A percentile compares a stretch with the other conserved stretches of the same genome.
Evolutionary conservation across 176 grass and related monocot species (phyloP).

Genomic region (Carex cristatella): DNA sequence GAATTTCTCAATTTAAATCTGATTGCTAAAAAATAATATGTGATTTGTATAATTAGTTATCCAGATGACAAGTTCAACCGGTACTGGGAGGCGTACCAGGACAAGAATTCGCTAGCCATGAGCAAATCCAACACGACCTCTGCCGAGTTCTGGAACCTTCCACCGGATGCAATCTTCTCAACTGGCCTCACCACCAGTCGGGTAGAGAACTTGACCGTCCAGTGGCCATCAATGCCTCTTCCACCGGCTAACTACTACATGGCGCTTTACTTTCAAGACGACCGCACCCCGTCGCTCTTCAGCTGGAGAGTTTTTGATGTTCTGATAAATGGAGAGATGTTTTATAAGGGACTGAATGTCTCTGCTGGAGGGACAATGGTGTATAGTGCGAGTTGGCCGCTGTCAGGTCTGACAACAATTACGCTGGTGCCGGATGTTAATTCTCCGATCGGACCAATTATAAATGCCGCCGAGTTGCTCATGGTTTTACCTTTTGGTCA

Average conservation of each 20-base stretch:
- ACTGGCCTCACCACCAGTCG: slow-evolving; percentile 41
- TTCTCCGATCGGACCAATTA: slow-evolving; percentile 71
- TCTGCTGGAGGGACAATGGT: slow-evolving; percentile 57
- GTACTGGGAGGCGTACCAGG: slow-evolving; percentile 62
- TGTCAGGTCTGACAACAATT: slow-evolving; percentile 61
- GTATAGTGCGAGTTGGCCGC: slow-evolving; percentile 41
- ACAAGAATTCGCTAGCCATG: slow-evolving; percentile 34
- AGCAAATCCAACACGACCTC: slow-evolving; percentile 42
- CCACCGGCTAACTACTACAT: slow-evolving; percentile 74
- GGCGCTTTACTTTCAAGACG: slow-evolving; percentile 87
- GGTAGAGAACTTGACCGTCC: slow-evolving; percentile 39
- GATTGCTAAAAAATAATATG: neutral
- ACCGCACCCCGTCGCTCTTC: slow-evolving; percentile 43
- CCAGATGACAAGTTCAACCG: slow-evolving; percentile 66
- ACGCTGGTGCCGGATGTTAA: slow-evolving; percentile 39
- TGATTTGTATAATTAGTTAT: slow-evolving; percentile 41
- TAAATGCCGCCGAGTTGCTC: slow-evolving; percentile 77
- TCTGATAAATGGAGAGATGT: slow-evolving; percentile 47
- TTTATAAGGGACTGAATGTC: slow-evolving; percentile 72
- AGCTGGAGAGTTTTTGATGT: slow-evolving; percentile 81
- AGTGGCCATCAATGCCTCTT: slow-evolving; percentile 53
- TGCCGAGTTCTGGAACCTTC: slow-evolving; percentile 73
- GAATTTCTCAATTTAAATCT: neutral
- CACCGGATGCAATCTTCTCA: slow-evolving; percentile 48
- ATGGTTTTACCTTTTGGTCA: slow-evolving; percentile 66